Evolutionary conservation across 345 rosid genomes (phyloP), one percentile per base, ranked within the genome.

Genomic region (Dimocarpus longan): DNA sequence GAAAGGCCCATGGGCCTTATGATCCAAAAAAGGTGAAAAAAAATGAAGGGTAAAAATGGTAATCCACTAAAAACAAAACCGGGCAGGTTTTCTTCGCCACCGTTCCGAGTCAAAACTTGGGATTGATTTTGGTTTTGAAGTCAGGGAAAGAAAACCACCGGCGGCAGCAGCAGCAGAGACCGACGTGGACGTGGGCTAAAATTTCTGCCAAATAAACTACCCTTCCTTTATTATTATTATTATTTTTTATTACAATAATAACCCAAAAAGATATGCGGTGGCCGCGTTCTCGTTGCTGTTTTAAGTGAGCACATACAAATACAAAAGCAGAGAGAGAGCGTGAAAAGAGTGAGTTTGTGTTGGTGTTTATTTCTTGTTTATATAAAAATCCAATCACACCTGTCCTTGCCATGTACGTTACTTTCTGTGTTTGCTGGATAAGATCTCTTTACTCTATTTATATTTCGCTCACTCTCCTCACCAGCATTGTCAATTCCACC

Each of bases 391-490:
- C n/a, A 67, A 65, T 75, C 74, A 42, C 67, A 46, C 32, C 43
- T 66, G 73, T 77, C 54, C 76, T 22, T 73, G 83, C 84, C 82
- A 80, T 80, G 78, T 78, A 81, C 78, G 71, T 21, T 76, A 63
- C 79, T 73, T 84, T 73, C 78, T 78, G 57, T 75, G 80, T 68
- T 68, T 39, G 74, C 78, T 73, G 78, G 76, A 81, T 60, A 79
- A 79, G 59, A 78, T 62, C 57, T 66, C 69, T 48, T 44, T 8
- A 21, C 75, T 73, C 81, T 82, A 66, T 60, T 48, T 74, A 67
- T 73, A 70, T 78, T 69, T 68, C 60, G 18, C 48, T 4, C 56
- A 5, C 71, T 77, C 63, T 59, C 74, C 24, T 78, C 75, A 78
- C 84, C 86, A 59, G 82, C 84, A 80, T 76, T 76, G 28, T 73